phyloP scores from a whole-genome alignment of 805 yeast genomes.

The Teunomyces pallodes region DNA sequence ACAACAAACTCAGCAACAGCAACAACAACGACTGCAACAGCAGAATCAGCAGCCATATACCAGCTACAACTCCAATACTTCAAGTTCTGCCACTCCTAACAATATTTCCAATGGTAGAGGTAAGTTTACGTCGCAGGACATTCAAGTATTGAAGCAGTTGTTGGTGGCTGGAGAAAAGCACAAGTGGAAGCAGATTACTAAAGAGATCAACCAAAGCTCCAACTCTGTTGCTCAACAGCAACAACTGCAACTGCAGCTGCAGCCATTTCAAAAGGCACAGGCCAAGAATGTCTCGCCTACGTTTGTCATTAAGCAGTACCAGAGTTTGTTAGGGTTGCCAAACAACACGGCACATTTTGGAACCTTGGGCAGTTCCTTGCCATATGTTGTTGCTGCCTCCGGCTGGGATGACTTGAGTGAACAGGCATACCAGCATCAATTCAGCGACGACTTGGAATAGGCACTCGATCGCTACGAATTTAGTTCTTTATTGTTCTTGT shows the following conservation, averaged over 20 bases:
- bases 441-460: conserved; percentile 13
- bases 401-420: conserved; percentile 44
- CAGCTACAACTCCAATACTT: conserved; percentile 2
- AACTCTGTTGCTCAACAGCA: conserved; percentile 1
- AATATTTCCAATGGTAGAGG: conserved; percentile 4
- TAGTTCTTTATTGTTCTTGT: conserved; percentile 1
- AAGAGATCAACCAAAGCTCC: conserved; percentile 17
- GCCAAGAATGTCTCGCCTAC: conserved; percentile 47
- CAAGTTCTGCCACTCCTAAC: conserved; percentile 1
- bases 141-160: conserved; percentile 44
- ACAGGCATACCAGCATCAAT: conserved; percentile 13
- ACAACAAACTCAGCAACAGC: conserved; percentile 5
- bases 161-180: conserved; percentile 52
- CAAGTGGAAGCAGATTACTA: conserved; percentile 60
- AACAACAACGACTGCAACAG: conserved; percentile 5
- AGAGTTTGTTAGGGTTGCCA: conserved; percentile 53
- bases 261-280: conserved; percentile 10
- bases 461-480: not conserved
- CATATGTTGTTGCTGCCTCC: conserved; percentile 45
- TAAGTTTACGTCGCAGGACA: conserved; percentile 43
- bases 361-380: conserved; percentile 48
- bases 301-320: conserved; percentile 55
- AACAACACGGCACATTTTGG: conserved; percentile 43
- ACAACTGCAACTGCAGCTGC: not conserved
- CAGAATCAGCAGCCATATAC: conserved; percentile 6